phyloP scores from a whole-genome alignment of 495 filamentous ascomycete genomes.

The Neurospora sp. region DNA sequence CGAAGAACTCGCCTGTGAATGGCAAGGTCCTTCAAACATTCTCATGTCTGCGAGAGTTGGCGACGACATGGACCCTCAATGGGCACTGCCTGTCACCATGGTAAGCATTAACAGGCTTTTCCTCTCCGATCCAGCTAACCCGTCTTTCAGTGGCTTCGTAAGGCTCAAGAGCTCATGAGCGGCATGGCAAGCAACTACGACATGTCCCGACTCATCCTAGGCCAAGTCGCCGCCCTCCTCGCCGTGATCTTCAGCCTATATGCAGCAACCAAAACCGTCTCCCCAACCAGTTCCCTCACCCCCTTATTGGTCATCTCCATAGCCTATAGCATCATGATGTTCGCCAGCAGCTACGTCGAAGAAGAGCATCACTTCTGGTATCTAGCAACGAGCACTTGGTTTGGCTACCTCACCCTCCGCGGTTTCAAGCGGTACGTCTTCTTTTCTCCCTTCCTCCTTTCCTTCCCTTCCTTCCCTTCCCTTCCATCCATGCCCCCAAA shows the following conservation, averaged over 20 bases:
- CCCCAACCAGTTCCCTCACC: neutral
- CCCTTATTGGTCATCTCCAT: conserved; percentile 27
- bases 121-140: conserved; percentile 11
- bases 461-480: too few species aligned
- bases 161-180: conserved; percentile 68
- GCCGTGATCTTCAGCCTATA: conserved; percentile 16
- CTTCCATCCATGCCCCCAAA: neutral
- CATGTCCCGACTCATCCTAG: conserved; percentile 35
- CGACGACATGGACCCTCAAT: conserved; percentile 11
- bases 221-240: conserved; percentile 16
- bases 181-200: conserved; percentile 88
- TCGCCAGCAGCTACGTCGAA: conserved; percentile 93
- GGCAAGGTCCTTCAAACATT: conserved; percentile 33
- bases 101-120: conserved; percentile 5
- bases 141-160: conserved; percentile 46
- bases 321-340: conserved; percentile 81
- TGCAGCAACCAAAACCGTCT: conserved; percentile 5
- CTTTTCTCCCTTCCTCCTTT: too few species aligned
- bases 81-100: conserved; percentile 19
- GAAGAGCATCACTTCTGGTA: conserved; percentile 99
- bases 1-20: conserved; percentile 56
- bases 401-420: conserved; percentile 52
- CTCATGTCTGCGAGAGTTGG: conserved; percentile 5
- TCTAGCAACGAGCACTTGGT: conserved; percentile 74
- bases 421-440: conserved; percentile 17